Evolutionary conservation across 2,329 filamentous ascomycete genomes (phyloP), one percentile per base, ranked within the genome.

Genomic region (Trematosphaeria pertusa): DNA sequence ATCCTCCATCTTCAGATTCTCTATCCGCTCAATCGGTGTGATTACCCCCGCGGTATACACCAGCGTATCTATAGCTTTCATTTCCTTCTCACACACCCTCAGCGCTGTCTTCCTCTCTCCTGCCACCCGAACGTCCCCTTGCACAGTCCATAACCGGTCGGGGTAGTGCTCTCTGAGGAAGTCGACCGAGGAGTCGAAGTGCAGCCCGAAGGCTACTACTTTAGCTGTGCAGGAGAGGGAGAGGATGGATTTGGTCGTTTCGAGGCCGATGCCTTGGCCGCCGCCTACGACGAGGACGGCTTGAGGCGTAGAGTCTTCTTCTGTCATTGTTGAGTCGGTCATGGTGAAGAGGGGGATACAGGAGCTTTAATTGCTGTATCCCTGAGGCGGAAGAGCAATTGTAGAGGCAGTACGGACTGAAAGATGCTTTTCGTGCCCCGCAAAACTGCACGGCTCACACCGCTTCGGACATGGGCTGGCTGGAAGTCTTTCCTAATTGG

Each of bases 201-300:
- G 44, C 4, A 43, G 31, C 10, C 43, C 48, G 33, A 56, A 56
- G 18, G 51, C 36, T 10, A 54, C 26, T 17, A 54, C 14, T 17
- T 42, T 46, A 11, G 38, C 33, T 12, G 33, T 15, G 6, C 40
- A 10, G 2, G 49, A 48, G 15, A 32, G 12, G 4, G 46, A 18
- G 19, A 57, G 38, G 22, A 61, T 56, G 31, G 42, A 28, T 46
- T 56, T 56, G 7, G 43, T 50, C 22, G 50, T 54, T 24, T 57
- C 43, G 37, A 55, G 53, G 18, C 61, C 60, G 30, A 63, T 63
- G 38, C 61, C 61, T 28, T 48, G 39, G 12, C 54, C 58, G 24
- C 61, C 61, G 36, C 61, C 61, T 15, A 65, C 57, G 18, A 65
- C 47, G 30, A 63, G 53, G 24, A 63, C 59, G 32, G 52, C 43